Percentiles rank a stretch among this genome's conserved stretches.
phyloP scores from a whole-genome alignment of 2,329 filamentous ascomycete genomes.

The Exophiala phaeomuriformis region DNA sequence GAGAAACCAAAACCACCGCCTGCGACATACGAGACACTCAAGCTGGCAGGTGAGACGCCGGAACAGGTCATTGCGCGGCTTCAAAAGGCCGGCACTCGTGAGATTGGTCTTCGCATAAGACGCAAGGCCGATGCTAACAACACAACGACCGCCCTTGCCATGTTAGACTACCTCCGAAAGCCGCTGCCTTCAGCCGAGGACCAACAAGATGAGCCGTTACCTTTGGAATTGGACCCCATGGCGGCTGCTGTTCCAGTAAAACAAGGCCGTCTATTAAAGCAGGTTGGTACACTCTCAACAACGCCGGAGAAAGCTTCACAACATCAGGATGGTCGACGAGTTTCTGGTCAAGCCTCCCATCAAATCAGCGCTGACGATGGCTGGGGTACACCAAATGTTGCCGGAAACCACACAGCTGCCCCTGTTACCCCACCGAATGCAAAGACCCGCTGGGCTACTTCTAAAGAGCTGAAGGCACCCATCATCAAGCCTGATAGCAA shows the following conservation, averaged over 20 bases:
- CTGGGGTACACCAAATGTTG: background rate
- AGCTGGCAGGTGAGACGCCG: conserved; percentile 11
- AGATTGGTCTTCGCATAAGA: conserved; percentile 3
- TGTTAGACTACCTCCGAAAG: conserved; percentile 6
- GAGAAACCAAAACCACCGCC: background rate
- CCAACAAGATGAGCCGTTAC: background rate
- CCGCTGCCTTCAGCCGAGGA: background rate
- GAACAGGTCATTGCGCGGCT: conserved; percentile 14
- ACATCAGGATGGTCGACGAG: background rate
- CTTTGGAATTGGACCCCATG: background rate
- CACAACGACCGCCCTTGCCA: conserved; percentile 6
- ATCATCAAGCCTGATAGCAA: conserved; percentile 15
- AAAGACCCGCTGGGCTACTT: conserved; percentile 9
- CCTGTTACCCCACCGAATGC: background rate
- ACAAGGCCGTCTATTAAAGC: too few relatives aligned
- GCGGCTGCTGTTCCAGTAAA: too few relatives aligned
- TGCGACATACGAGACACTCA: conserved; percentile 15
- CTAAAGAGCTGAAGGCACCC: conserved; percentile 10
- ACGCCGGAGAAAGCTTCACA: background rate
- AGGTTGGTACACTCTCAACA: too few relatives aligned
- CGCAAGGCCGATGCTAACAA: conserved; percentile 7
- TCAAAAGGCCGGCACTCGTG: conserved; percentile 2
- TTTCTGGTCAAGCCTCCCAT: background rate
- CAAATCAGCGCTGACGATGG: background rate
- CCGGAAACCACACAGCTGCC: background rate